Percentiles rank a stretch among this genome's conserved stretches.
These are phyloP conservation scores for Trichoderma citrinoviride DNA, from an alignment of 2,329 filamentous ascomycete genomes.

Conservation along the genomic window DNA sequence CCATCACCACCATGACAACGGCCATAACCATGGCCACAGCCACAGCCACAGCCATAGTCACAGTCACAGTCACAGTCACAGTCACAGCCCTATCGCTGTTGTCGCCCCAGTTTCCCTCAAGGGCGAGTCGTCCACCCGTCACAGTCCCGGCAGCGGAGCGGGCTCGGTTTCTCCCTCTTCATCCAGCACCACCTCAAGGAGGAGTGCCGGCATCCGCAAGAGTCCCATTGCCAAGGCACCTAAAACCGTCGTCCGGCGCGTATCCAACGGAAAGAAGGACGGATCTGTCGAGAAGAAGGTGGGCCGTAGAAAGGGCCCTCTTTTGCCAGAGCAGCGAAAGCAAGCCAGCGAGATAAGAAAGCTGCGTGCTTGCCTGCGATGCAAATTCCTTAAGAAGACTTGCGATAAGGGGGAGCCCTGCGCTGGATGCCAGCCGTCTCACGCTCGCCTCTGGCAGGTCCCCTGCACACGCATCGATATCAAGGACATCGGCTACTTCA, in stretches of 20 bases:
- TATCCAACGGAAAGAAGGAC: conserved; percentile 74
- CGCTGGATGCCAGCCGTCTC: conserved; percentile 90
- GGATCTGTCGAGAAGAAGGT: conserved; percentile 82
- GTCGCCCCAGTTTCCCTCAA: conserved; percentile 70
- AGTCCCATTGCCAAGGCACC: conserved; percentile 76
- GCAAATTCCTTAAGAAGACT: conserved; percentile 99
- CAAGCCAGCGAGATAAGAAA: conserved; percentile 97
- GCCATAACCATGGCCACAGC: conserved; percentile 56
- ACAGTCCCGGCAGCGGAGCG: conserved; percentile 59
- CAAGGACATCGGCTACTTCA: conserved; percentile 97
- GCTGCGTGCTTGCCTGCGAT: conserved; percentile 85
- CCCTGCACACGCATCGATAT: conserved; percentile 98
- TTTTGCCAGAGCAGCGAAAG: conserved; percentile 90
- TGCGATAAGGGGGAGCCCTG: conserved; percentile 98
- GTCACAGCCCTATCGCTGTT: conserved; percentile 62
- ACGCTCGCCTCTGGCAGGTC: conserved; percentile 94
- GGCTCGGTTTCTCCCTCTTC: conserved; percentile 61
- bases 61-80: conserved; percentile 53
- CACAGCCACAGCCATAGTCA: conserved; percentile 49
- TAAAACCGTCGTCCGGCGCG: conserved; percentile 81
- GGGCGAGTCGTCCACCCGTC: conserved; percentile 48
- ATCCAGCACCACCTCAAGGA: conserved; percentile 52
- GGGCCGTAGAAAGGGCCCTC: conserved; percentile 81
- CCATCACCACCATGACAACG: conserved; percentile 45
- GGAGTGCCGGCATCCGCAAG: conserved; percentile 69